A percentile compares a stretch with the other conserved stretches of the same genome.
These are phyloP conservation scores for Karstenula rhodostoma DNA, from an alignment of 2,329 filamentous ascomycete genomes.

Conservation along the genomic window DNA sequence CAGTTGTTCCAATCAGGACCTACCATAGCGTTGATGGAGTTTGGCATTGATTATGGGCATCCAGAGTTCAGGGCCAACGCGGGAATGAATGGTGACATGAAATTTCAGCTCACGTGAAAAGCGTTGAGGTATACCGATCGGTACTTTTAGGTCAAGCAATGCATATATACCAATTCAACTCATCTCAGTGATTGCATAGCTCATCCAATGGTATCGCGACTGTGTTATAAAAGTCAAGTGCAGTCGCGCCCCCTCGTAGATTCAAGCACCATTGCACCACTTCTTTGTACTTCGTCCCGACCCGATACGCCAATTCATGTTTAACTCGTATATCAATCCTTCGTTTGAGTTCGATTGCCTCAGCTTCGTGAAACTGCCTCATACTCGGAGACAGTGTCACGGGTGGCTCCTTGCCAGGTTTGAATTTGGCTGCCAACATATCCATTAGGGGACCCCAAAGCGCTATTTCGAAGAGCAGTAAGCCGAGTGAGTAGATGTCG, in stretches of 20 bases:
- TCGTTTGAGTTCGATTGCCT: conserved; percentile 15
- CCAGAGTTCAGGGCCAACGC: neutral
- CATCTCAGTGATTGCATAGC: neutral
- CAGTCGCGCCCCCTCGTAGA: conserved; percentile 8
- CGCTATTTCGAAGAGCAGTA: conserved; percentile 23
- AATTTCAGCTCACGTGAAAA: neutral
- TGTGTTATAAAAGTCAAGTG: conserved; percentile 19
- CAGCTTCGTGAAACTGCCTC: conserved; percentile 16
- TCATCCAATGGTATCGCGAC: conserved; percentile 13
- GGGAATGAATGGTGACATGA: neutral
- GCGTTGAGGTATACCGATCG: neutral
- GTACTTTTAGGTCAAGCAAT: neutral
- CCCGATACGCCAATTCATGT: conserved; percentile 18
- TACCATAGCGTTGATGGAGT: neutral
- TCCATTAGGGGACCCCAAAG: conserved; percentile 17
- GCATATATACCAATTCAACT: neutral
- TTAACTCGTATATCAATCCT: conserved; percentile 13
- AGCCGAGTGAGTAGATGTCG: conserved; percentile 24
- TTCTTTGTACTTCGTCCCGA: conserved; percentile 18
- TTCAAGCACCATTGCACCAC: conserved; percentile 19
- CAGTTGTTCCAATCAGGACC: neutral
- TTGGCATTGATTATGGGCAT: neutral
- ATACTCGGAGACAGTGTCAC: conserved; percentile 9
- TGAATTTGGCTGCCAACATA: conserved; percentile 4
- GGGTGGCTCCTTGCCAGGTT: conserved; percentile 1